Conservation (phyloP, 2,329 filamentous ascomycete species). For the Domatiomyces catenatus region DNA sequence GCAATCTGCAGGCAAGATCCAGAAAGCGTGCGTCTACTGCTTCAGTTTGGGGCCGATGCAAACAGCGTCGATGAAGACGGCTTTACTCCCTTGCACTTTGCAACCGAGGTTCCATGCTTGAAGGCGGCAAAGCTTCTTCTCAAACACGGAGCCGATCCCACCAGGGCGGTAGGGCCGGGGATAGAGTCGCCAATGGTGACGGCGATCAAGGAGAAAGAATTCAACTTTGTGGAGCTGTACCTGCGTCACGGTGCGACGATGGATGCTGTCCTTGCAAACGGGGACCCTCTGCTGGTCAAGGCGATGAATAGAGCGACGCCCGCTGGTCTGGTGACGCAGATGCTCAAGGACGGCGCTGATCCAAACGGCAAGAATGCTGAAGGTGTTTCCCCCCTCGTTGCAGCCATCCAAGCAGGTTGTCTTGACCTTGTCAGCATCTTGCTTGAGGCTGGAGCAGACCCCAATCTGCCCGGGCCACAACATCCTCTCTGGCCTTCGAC, state of each 20-base stretch:
- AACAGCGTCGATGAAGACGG: slow-evolving; percentile 37
- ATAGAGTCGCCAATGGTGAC: slow-evolving; percentile 41
- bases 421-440: slow-evolving; percentile 40
- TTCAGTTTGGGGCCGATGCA: slow-evolving; percentile 43
- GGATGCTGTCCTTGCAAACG: slow-evolving; percentile 38
- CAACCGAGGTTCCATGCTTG: slow-evolving; percentile 38
- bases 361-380: slow-evolving; percentile 44
- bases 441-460: slow-evolving; percentile 46
- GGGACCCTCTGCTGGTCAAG: slow-evolving; percentile 46
- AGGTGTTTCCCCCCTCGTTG: slow-evolving; percentile 48
- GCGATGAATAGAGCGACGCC: slow-evolving; percentile 46
- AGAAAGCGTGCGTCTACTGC: slow-evolving; percentile 40
- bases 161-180: slow-evolving; percentile 35
- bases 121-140: slow-evolving; percentile 44
- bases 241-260: slow-evolving; percentile 47
- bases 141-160: slow-evolving; percentile 49
- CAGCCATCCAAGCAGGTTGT: slow-evolving; percentile 42
- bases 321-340: slow-evolving; percentile 39
- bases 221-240: slow-evolving; percentile 43
- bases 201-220: slow-evolving; percentile 37
- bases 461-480: slow-evolving; percentile 54
- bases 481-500: slow-evolving; percentile 53
- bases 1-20: slow-evolving; percentile 37
- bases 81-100: slow-evolving; percentile 37
- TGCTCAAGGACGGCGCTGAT: slow-evolving; percentile 46